These are phyloP conservation scores for Colletotrichum orbiculare DNA, from an alignment of 2,329 filamentous ascomycete genomes.

Conservation along the genomic window DNA sequence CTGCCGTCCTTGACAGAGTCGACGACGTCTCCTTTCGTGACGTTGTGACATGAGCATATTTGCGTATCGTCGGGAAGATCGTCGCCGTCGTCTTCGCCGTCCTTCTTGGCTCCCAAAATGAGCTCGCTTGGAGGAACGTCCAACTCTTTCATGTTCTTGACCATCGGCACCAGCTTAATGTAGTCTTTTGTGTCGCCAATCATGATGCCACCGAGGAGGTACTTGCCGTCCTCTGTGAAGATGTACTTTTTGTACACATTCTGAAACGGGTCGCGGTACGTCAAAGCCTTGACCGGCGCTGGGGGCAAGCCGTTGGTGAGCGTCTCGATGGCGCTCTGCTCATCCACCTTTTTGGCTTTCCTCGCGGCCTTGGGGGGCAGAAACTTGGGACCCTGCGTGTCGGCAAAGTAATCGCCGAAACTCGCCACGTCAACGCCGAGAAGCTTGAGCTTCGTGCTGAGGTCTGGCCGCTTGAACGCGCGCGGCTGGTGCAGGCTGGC, in stretches of 20 bases:
- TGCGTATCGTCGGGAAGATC: conserved; percentile 88
- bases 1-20: conserved; percentile 78
- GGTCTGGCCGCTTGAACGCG: conserved; percentile 82
- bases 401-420: conserved; percentile 94
- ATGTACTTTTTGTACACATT: conserved; percentile 95
- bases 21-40: conserved; percentile 84
- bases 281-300: conserved; percentile 81
- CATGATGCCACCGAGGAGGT: conserved; percentile 96
- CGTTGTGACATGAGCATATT: conserved; percentile 94
- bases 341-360: conserved; percentile 49
- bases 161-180: conserved; percentile 87
- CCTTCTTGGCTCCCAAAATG: conserved; percentile 81
- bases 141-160: conserved; percentile 83
- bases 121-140: conserved; percentile 84
- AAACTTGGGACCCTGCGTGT: conserved; percentile 81
- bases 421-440: conserved; percentile 91
- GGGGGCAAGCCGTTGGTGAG: conserved; percentile 66
- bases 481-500: conserved; percentile 77
- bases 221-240: conserved; percentile 90
- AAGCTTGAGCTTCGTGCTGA: conserved; percentile 92
- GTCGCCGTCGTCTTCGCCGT: conserved; percentile 78
- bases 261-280: conserved; percentile 88
- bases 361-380: conserved; percentile 70
- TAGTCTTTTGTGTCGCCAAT: conserved; percentile 94
- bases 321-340: conserved; percentile 53